Evolutionary conservation across 2,329 filamentous ascomycete species (phyloP), one percentile per base, ranked within the genome.

Genomic region (Amauroascus niger): DNA sequence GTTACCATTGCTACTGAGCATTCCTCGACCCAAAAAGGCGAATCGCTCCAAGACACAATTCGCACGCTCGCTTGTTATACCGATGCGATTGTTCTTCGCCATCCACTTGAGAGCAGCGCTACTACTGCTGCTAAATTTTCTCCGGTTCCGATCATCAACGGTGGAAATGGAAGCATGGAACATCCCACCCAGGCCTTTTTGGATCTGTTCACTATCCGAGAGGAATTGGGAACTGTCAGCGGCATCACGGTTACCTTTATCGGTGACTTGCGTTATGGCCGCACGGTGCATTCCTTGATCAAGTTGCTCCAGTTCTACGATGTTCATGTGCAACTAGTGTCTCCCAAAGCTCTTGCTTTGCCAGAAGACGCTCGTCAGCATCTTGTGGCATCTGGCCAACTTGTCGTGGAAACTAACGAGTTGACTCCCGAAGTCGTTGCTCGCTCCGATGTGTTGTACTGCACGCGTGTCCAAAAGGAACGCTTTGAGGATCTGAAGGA

Each of bases 161-260:
- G 89, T 60, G 93, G 93, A 49, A 98, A 98, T 68, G 93, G 93
- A 59, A 89, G 86, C 72, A 84, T 88, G 63, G 93, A 98, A 75
- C 93, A 98, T 73, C 93, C 93, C 0, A 98, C 93, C 0, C 93
- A 98, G 73, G 93, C 93, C 0, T 93, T 98, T 79, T 77, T 98
- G 20, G 93, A 98, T 65, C 84, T 98, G 55, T 98, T 96, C 77
- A 97, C 93, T 52, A 98, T 98, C 66, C 88, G 93, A 61, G 93
- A 98, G 72, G 93, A 98, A 71, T 79, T 97, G 7, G 93, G 93
- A 59, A 96, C 90, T 0, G 91, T 97, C 54, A 90, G 91, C 66
- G 91, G 91, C 50, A 77, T 98, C 59, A 97, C 88, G 43, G 94
- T 98, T 66, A 98, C 93, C 49, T 98, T 98, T 70, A 79, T 88